Base-by-base conservation (phyloP, 169 alveolate genomes). In the Eimeria nieschulzi region DNA sequence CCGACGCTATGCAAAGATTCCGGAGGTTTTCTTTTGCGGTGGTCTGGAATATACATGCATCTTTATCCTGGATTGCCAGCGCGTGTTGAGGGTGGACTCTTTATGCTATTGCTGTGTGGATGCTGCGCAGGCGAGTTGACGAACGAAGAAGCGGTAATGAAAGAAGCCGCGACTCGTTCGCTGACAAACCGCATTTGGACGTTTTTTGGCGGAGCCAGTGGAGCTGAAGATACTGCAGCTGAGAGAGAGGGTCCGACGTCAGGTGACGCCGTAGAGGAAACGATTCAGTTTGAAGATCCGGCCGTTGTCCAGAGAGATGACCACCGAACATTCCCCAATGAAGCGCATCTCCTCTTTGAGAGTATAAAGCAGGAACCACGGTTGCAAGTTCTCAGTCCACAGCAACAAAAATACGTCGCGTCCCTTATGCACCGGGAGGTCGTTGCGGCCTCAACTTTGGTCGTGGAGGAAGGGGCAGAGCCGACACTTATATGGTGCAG, bases 281-380 rank as follows among this genome's bases (percentile, higher is more conserved):
- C 93, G 59, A 80, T 90, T 61, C 76, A 59, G 13, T 90, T 26
- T 51, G 93, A 90, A 15, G 93, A 90, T 51, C 85, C 86, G 13
- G 93, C 93, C 19, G 86, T 90, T 19, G 93, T 90, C 56, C 93
- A 90, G 76, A 71, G 93, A 17, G 93, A 90, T 33, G 93, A 90
- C 26, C 93, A 90, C 76, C 93, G 93, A 7, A 75, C 93, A 39
- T 90, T 71, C 68, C 80, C 93, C n/a, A 17, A 53, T 17, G 85
- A 83, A 59, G 68, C 93, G 90, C 51, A 72, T 72, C 83, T 83
- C 21, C 90, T 90, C n/a, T 83, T 79, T 53, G 93, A 64, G 23
- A 55, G 53, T 26, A 71, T 90, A n/a, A 63, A 63, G 15, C 23
- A 79, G 55, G 75, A 90, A 9, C 84, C 76, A 33, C 61, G 76